Evolutionary conservation across 2,329 filamentous ascomycete species (phyloP).

Genomic region (Fonsecaea nubica): DNA sequence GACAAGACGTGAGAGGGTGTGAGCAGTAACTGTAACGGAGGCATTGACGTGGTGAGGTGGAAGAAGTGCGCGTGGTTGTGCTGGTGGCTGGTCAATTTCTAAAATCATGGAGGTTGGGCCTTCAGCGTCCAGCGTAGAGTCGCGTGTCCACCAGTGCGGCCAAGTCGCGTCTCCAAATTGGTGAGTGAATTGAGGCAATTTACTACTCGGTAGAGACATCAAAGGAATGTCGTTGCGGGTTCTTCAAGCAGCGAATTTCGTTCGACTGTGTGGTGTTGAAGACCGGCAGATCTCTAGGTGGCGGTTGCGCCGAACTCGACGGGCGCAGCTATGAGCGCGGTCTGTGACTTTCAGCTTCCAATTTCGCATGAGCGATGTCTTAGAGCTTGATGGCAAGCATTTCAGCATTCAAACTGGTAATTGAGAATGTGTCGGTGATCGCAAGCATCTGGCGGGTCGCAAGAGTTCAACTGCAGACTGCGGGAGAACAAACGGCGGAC

Average conservation of each 20-base stretch:
- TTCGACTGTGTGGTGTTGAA: conserved; percentile 18
- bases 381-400: neutral
- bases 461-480: neutral
- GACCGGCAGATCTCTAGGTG: conserved; percentile 21
- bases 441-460: neutral
- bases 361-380: conserved; percentile 22
- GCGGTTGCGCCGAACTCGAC: conserved; percentile 22
- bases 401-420: too few species aligned
- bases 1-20: conserved; percentile 18
- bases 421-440: conserved; percentile 13
- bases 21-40: conserved; percentile 30
- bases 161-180: conserved; percentile 20
- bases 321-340: conserved; percentile 9
- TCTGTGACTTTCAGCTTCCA: conserved; percentile 17
- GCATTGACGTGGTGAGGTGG: conserved; percentile 29
- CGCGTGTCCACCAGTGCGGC: conserved; percentile 26
- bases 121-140: conserved; percentile 21
- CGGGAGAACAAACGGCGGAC: conserved; percentile 9
- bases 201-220: conserved; percentile 9
- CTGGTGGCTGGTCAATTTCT: conserved; percentile 34
- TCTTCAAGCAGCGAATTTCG: conserved; percentile 9
- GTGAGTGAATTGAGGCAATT: conserved; percentile 11
- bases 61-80: conserved; percentile 28
- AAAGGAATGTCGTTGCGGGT: neutral
- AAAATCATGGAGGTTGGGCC: conserved; percentile 37